Base-by-base conservation (phyloP, 1,284 basidiomycete genomes). In the Sanghuangporus sanghuang region DNA sequence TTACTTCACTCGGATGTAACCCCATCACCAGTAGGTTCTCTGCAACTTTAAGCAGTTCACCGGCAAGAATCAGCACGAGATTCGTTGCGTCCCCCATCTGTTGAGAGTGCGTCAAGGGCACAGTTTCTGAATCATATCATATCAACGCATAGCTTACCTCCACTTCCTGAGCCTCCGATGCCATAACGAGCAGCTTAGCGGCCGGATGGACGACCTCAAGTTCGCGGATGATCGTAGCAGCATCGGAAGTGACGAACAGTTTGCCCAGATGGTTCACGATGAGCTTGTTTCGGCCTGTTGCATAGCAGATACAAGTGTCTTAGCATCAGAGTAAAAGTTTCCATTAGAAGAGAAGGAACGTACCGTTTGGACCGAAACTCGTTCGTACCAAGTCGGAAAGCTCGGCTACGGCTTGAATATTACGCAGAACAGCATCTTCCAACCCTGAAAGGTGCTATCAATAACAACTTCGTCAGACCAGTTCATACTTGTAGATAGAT, bases 201-300 rank as follows among this genome's bases (percentile, higher is more conserved):
- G 96, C 96, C 0, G 97, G 97, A 76, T 99, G 97, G 35, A 98
- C 94, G 57, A 99, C 95, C 74, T 99, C 97, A 74, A 98, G 89
- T 78, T 99, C 97, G 68, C 92, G 86, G 73, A 99, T 96, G 77
- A 99, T 99, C 64, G 97, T 99, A 9, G 97, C 97, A 7, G 97
- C 96, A 84, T 99, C 97, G 57, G 94, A 97, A 36, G 97, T 99
- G 64, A 99, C 96, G 76, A 99, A 99, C 56, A 98, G 82, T 73
- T 89, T 85, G 63, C 95, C 95, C 52, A 99, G 82, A 77, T 99
- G 97, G 76, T 98, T 98, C 78, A 98, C 95, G 72, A 98, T 80
- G 66, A 98, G 87, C 76, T 97, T 98, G 78, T 97, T 98, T 63
- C 95, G 85, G 50, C 95, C 95, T 91, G 66, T 1, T 39, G 23